Base-by-base conservation (phyloP, 148 eudicot genomes). In the Chenopodium formosanum region DNA sequence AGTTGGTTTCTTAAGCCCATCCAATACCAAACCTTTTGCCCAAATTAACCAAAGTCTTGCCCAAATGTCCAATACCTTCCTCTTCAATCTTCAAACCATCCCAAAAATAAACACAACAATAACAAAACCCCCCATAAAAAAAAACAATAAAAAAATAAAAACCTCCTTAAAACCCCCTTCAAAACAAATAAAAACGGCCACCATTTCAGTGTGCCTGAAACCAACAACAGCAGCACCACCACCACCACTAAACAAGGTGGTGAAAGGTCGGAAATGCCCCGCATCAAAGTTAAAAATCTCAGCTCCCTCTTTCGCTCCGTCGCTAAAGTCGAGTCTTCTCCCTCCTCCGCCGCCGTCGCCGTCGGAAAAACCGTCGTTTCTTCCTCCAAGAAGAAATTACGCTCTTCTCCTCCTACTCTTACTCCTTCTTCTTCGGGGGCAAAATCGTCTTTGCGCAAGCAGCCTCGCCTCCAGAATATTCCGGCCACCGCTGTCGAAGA, bases 271-370 rank as follows among this genome's bases (percentile, higher is more conserved):
- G 25, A 82, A 86, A 88, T 88, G 89, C 83, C 84, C 75, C 70
- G 84, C 60, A 44, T 79, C 10, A 82, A 79, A 32, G 70, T 74
- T 5, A 84, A 85, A 74, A 74, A 73, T 4, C 86, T 86, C 9
- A 83, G 83, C 80, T 78, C 85, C 4, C 76, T 86, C 37, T 84
- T 88, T 48, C 80, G 82, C 65, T 53, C 89, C 75, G 86, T 80
- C 86, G 70, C 58, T 22, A 78, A 58, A 56, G 17, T 79, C 82
- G 10, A 79, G 70, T 23, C 80, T 22, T 2, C 27, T 1, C 44
- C 71, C 17, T 52, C 68, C 25, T 17, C 74, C 13, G 16, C 74
- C 58, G 22, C 44, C 23, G 4, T 58, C 66, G 16, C 40, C 31
- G 13, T 25, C 68, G 17, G 1, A 12, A 14, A 7, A 32, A 8